A percentile compares a stretch with the other conserved stretches of the same genome.
Evolutionary conservation across 768 basidiomycete genomes (phyloP).

Genomic region (Russula vinacea): DNA sequence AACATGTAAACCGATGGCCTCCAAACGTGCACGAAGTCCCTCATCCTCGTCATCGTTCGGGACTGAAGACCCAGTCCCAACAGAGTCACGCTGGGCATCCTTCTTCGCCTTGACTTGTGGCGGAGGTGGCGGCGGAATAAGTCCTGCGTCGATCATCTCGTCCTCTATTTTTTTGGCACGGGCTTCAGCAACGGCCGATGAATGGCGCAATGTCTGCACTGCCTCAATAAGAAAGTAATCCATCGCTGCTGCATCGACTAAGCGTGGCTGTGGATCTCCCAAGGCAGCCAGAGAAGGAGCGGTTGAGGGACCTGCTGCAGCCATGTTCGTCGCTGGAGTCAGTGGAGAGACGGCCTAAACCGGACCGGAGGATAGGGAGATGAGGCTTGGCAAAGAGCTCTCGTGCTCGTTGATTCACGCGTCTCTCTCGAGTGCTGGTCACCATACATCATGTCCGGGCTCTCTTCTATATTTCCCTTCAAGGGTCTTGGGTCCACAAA

Average conservation of each 20-base stretch:
- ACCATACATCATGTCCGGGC: constrained; percentile 39
- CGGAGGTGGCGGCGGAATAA: constrained; percentile 54
- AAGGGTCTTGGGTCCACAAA: constrained; percentile 55
- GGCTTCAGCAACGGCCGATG: constrained; percentile 66
- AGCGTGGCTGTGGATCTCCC: constrained; percentile 59
- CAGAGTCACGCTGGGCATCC: constrained; percentile 41
- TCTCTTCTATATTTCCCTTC: constrained; percentile 46
- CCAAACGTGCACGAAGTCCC: constrained; percentile 62
- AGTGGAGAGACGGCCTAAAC: constrained; percentile 25
- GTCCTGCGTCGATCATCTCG: constrained; percentile 75
- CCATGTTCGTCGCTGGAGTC: neutral
- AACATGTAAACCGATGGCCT: constrained; percentile 81
- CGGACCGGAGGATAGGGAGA: constrained; percentile 2
- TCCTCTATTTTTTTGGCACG: constrained; percentile 67
- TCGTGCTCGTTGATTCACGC: constrained; percentile 1
- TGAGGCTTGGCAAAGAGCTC: neutral
- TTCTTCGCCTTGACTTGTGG: constrained; percentile 40
- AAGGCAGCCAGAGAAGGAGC: constrained; percentile 46
- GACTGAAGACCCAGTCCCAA: constrained; percentile 35
- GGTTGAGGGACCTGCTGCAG: constrained; percentile 29
- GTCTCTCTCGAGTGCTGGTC: constrained; percentile 13
- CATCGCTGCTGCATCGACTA: constrained; percentile 67
- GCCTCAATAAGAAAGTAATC: constrained; percentile 86
- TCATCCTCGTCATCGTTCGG: constrained; percentile 67
- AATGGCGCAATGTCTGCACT: constrained; percentile 68